Base-by-base conservation (phyloP, 768 basidiomycete genomes). In the Hirschioporus abietinus region DNA sequence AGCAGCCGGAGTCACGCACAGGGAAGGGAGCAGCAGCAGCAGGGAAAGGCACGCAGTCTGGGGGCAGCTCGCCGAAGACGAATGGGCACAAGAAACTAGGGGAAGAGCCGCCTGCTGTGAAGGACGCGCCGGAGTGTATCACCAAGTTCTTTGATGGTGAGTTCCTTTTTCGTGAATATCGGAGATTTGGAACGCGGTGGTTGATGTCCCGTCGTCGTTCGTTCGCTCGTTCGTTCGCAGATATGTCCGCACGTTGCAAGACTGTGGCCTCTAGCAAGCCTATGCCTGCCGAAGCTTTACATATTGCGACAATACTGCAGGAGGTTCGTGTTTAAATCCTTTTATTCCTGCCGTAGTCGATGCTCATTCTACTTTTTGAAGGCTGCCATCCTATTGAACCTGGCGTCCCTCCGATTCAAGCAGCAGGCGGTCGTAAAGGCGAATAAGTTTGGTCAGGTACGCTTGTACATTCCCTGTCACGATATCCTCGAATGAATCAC, bases 391-490 rank as follows among this genome's bases (percentile, higher is more conserved):
- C 77, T 95, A 1, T 83, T 95, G 68, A 76, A 81, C 24, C 78
- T 90, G n/a, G 89, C 88, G 73, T 88, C 88, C 0, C 71, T 85
- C 64, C 86, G 92, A 15, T 94, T 93, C 81, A 92, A 91, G 74
- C 76, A 86, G 8, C 75, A 86, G 2, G 84, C 88, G 0, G 81
- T 90, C 20, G 83, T 89, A 58, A 92, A 91, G 74, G 80, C 85
- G 52, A 84, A 93, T 75, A 93, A 89, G 74, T 83, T 91, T 60
- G 88, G 89, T 59, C 80, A 80, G 68, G 91, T 93, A 72, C 71
- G 87, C 36, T 52, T 26, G 5, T 25, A 61, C 24, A 12, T 35
- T 58, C 42, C 34, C 35, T 20, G 26, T 35, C 67, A 23, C 63
- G 9, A 65, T 35, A 60, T 69, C 25, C 65, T 26, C 35, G 23